Conservation (phyloP, 331 rosid species). For the Spiraea crenata region DNA sequence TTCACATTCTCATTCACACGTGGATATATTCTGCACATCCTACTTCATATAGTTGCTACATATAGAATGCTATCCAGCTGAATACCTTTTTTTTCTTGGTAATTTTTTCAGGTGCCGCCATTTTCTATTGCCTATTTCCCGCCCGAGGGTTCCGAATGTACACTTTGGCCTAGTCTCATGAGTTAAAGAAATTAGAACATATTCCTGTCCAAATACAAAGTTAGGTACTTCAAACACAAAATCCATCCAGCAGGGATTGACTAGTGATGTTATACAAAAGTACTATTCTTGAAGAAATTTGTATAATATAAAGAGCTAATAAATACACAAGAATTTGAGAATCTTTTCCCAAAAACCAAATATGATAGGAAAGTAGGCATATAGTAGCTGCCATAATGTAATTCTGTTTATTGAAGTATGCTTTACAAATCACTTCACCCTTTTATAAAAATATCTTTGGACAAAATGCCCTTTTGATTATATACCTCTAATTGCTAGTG, state of each 20-base stretch:
- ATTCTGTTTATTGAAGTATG: neutral
- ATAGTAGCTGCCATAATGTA: neutral
- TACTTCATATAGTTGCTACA: neutral
- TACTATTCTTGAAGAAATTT: too few relatives aligned
- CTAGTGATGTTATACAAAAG: too few relatives aligned
- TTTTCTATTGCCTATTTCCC: too few relatives aligned
- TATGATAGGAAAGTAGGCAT: neutral
- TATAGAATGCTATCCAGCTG: neutral
- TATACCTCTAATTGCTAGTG: neutral
- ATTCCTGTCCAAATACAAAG: neutral
- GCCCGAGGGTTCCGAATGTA: too few relatives aligned
- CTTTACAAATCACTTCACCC: neutral
- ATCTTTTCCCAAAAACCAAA: neutral
- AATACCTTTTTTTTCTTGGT: too few relatives aligned
- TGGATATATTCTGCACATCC: neutral
- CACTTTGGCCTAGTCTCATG: too few relatives aligned
- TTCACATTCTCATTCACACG: neutral
- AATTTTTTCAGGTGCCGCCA: too few relatives aligned
- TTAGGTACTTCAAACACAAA: neutral
- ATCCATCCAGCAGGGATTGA: too few relatives aligned
- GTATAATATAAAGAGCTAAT: neutral
- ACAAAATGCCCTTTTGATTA: conserved; percentile 5
- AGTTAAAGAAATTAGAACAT: too few relatives aligned
- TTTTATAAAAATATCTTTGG: conserved; percentile 11
- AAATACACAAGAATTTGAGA: conserved; percentile 3